Evolutionary conservation across 495 filamentous ascomycete species (phyloP).

Genomic region (Trichoderma parareesei): DNA sequence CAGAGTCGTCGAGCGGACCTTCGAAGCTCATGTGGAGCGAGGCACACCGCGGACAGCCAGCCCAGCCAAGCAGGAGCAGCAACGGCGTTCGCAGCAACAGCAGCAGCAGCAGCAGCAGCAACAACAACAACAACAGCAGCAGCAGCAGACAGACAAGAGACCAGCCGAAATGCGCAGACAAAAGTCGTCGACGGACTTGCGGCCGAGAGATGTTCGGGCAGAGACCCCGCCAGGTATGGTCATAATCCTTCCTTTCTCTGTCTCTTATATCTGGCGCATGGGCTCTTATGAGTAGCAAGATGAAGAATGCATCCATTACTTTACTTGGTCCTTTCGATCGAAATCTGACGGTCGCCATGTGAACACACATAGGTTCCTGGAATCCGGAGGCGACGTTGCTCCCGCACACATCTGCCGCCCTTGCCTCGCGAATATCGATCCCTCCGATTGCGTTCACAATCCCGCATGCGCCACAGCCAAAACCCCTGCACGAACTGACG

Average conservation of each 20-base stretch:
- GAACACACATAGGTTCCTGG: constrained; percentile 41
- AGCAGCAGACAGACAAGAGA: constrained; percentile 32
- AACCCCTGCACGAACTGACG: constrained; percentile 61
- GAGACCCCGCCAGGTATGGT: constrained; percentile 29
- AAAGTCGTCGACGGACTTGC: constrained; percentile 35
- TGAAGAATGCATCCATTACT: neutral
- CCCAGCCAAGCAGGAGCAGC: constrained; percentile 36
- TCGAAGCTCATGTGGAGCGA: constrained; percentile 58
- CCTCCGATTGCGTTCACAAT: constrained; percentile 67
- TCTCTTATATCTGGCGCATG: no score
- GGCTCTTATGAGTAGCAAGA: neutral
- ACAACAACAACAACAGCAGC: constrained; percentile 39
- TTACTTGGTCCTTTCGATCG: neutral
- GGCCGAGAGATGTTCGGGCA: constrained; percentile 34
- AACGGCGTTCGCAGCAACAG: constrained; percentile 35
- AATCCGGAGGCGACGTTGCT: constrained; percentile 73
- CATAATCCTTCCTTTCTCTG: neutral
- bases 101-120: constrained; percentile 43
- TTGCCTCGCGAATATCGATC: constrained; percentile 78
- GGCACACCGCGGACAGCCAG: constrained; percentile 54
- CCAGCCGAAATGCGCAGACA: constrained; percentile 29
- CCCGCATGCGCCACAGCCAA: constrained; percentile 64
- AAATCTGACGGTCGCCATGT: constrained; percentile 9
- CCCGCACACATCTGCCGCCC: constrained; percentile 77
- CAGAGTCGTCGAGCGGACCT: constrained; percentile 37